A percentile compares a stretch with the other conserved stretches of the same genome.
These are phyloP conservation scores for Hypoxylon trugodes DNA, from an alignment of 495 filamentous ascomycete genomes.

Conservation along the genomic window DNA sequence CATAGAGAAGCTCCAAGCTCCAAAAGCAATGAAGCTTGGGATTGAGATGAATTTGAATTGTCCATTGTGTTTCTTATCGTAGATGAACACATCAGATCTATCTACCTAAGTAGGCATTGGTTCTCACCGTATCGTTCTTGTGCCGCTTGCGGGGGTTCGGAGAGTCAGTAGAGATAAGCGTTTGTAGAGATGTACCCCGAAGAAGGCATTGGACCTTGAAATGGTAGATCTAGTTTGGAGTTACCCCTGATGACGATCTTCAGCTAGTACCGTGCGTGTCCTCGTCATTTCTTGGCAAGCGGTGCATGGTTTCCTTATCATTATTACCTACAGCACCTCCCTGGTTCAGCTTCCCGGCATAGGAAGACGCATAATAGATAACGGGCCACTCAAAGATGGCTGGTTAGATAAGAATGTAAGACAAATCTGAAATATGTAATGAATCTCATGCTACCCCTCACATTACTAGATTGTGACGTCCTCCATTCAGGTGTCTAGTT, in stretches of 20 bases:
- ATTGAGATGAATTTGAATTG: too few species aligned
- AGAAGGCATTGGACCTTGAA: conserved; percentile 9
- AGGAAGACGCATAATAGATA: conserved; percentile 27
- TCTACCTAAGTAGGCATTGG: too few species aligned
- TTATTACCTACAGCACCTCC: conserved; percentile 6
- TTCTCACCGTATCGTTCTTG: conserved; percentile 5
- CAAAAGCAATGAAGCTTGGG: too few species aligned
- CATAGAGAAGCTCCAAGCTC: too few species aligned
- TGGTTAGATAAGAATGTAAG: conserved; percentile 26
- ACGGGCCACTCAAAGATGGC: not conserved
- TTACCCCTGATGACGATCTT: conserved; percentile 23
- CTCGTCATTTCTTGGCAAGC: conserved; percentile 20
- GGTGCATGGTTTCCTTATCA: conserved; percentile 19
- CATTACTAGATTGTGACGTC: not conserved
- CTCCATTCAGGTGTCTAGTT: not conserved
- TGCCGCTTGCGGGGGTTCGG: conserved; percentile 34
- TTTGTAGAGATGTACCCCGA: not conserved
- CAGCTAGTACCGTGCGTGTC: conserved; percentile 9
- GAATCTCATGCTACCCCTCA: conserved; percentile 22
- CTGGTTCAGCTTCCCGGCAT: conserved; percentile 9
- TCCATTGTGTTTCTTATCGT: too few species aligned
- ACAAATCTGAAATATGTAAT: conserved; percentile 9
- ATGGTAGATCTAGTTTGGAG: conserved; percentile 2
- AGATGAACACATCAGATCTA: not conserved
- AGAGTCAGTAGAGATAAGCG: conserved; percentile 32